Base-by-base conservation (phyloP, 768 basidiomycete genomes). In the Lentinula detonsa region DNA sequence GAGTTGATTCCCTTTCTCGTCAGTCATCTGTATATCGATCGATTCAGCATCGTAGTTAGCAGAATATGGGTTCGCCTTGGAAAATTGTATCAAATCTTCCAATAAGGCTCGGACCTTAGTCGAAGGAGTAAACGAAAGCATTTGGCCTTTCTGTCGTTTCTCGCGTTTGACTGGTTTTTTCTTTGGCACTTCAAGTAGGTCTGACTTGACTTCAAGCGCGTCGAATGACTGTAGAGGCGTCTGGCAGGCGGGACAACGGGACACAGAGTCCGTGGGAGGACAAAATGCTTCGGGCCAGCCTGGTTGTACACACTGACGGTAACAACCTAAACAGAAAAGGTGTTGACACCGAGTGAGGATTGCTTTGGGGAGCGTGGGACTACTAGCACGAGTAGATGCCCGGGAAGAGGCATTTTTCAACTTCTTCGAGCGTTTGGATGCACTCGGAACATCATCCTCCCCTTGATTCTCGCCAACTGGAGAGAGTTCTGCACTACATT, bases 321-420 rank as follows among this genome's bases (percentile, higher is more conserved):
- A 98, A 74, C 97, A 99, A 31, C 76, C 76, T 9, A 87, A 67
- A 74, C 97, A 99, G 73, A 91, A 98, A 34, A 98, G 80, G 72
- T 99, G 97, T 67, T 94, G 91, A 71, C 97, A 99, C 63, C 90
- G 85, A 11, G 97, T 97, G 69, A 99, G 74, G 57, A 98, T 76
- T 0, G 88, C 85, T 28, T 82, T 84, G 2, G 82, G 80, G 2
- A 73, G 73, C 52, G 79, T 76, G 3, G 91, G 91, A 67, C 90
- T 92, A 64, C 75, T 90, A 42, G 88, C 84, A 35, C 91, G 83
- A 43, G 92, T 92, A 1, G 87, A 80, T 1, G 77, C 77, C n/a
- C 90, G 85, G 46, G 90, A 91, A 18, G 76, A 61, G 10, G 74
- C 62, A 15, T 75, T 76, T 69, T 90, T 87, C 28, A 74, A 66